A percentile compares a stretch with the other conserved stretches of the same genome.
Evolutionary conservation across 805 yeast species (phyloP).

Genomic region (Candida qinlingensis): DNA sequence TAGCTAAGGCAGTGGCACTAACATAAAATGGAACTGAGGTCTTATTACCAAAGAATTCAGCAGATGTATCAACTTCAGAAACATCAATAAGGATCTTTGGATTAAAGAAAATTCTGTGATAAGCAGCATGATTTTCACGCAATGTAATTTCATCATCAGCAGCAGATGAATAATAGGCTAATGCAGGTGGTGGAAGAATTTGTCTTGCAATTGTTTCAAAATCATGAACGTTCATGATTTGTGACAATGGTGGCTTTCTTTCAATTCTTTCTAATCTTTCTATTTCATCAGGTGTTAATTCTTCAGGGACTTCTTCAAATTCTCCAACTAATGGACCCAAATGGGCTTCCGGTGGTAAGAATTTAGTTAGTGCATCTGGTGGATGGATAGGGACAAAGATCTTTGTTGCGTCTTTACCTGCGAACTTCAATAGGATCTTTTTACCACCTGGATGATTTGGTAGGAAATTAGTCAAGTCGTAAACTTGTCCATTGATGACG

Average conservation of each 20-base stretch:
- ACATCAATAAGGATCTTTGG: constrained; percentile 85
- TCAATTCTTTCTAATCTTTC: constrained; percentile 37
- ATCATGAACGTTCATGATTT: constrained; percentile 74
- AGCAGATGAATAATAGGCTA: constrained; percentile 92
- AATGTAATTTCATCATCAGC: constrained; percentile 89
- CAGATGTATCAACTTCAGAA: constrained; percentile 57
- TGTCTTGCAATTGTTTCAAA: constrained; percentile 83
- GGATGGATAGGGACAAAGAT: constrained; percentile 89
- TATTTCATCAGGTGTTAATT: constrained; percentile 31
- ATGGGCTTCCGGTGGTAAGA: constrained; percentile 52
- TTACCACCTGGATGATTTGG: constrained; percentile 79
- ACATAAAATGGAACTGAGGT: constrained; percentile 78
- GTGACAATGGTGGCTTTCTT: constrained; percentile 62
- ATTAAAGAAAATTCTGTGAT: constrained; percentile 80
- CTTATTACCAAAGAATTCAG: constrained; percentile 70
- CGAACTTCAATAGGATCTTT: constrained; percentile 72
- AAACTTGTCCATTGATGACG: constrained; percentile 70
- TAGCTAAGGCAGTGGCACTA: constrained; percentile 89
- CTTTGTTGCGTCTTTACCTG: constrained; percentile 79
- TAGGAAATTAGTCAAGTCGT: constrained; percentile 70
- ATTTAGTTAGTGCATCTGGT: constrained; percentile 70
- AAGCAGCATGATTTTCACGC: constrained; percentile 88
- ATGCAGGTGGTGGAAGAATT: constrained; percentile 71
- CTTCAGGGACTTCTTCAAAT: constrained; percentile 32
- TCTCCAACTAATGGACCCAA: constrained; percentile 49